Conservation (phyloP, 371 early-diverging fungal genomes). For the Actinomucor elegans region DNA sequence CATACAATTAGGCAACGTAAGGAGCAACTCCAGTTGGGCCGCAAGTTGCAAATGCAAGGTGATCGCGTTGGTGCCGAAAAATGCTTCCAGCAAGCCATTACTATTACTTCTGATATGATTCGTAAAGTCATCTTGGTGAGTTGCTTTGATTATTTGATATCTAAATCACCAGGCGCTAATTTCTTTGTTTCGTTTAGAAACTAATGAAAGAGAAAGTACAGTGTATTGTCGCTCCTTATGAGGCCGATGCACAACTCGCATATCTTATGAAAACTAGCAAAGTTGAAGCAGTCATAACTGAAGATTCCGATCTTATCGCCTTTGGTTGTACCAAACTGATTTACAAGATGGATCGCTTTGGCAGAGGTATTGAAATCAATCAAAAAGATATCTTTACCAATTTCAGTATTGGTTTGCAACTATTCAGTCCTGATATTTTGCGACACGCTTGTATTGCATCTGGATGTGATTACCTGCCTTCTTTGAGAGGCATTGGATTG, state of each 20-base stretch:
- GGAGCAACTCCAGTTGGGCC: slow-evolving; percentile 58
- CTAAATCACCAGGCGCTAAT: background rate
- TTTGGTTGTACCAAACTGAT: slow-evolving; percentile 89
- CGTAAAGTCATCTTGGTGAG: slow-evolving; percentile 66
- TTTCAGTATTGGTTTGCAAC: background rate
- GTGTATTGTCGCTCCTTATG: slow-evolving; percentile 96
- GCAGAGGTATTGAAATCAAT: slow-evolving; percentile 32
- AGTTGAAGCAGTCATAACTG: slow-evolving; percentile 88
- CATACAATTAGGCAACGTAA: slow-evolving; percentile 50
- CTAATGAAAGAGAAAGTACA: slow-evolving; percentile 67
- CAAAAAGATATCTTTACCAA: background rate
- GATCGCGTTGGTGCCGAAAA: slow-evolving; percentile 65
- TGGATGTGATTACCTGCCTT: slow-evolving; percentile 95
- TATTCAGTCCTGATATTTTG: background rate
- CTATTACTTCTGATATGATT: slow-evolving; percentile 83
- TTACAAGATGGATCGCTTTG: slow-evolving; percentile 75
- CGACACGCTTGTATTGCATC: slow-evolving; percentile 82
- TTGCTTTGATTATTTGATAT: background rate
- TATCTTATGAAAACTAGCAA: slow-evolving; percentile 74
- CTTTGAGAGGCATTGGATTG: slow-evolving; percentile 84
- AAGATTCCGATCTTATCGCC: slow-evolving; percentile 96
- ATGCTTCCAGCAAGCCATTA: slow-evolving; percentile 69
- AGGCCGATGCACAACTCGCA: slow-evolving; percentile 98
- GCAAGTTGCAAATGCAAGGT: slow-evolving; percentile 47
- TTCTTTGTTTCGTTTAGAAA: slow-evolving; percentile 35